Base-by-base conservation (phyloP, 768 basidiomycete species). In the Russula sp. region DNA sequence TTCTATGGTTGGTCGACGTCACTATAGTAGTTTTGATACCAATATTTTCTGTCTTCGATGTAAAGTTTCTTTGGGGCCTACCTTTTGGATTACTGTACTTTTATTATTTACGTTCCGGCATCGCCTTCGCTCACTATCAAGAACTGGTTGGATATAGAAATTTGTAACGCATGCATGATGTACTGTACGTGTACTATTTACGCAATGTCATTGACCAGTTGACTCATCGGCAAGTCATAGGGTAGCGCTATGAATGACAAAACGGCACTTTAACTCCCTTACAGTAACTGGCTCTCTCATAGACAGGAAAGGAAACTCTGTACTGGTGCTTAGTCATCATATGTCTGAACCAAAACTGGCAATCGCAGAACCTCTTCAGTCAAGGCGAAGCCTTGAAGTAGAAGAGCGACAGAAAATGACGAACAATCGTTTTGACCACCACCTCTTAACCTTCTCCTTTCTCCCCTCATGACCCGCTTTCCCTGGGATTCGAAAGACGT, bases 381-480 rank as follows among this genome's bases (percentile, higher is more conserved):
- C 24, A 26, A n/a, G 18, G 55, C 30, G 42, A 57, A 57, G 38
- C 20, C n/a, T n/a, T n/a, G n/a, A n/a, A n/a, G n/a, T n/a, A n/a
- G 30, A n/a, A 20, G 9, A 7, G 28, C 13, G 10, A 3, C 40
- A 36, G 28, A 36, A 9, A 9, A 1, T 96, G 94, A 22, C 34
- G 22, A 16, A 40, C 1, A n/a, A 36, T 34, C n/a, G 10, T 26
- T 32, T 40, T 30, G 2, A n/a, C 16, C 73, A 94, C 94, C 22
- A 97, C 97, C 78, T 97, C 98, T 81, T 98, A 94, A 82, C 97
- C 75, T 89, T 93, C n/a, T 81, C 93, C 74, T 88, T 98, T 26
- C 85, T 94, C 68, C 84, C 81, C 32, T 81, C 89, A 13, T 94
- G 94, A 16, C 38, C 20, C 5, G 14, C 38, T 18, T 30, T 22